phyloP scores from a whole-genome alignment of 2,329 filamentous ascomycete genomes.

The Fusarium torulosum region DNA sequence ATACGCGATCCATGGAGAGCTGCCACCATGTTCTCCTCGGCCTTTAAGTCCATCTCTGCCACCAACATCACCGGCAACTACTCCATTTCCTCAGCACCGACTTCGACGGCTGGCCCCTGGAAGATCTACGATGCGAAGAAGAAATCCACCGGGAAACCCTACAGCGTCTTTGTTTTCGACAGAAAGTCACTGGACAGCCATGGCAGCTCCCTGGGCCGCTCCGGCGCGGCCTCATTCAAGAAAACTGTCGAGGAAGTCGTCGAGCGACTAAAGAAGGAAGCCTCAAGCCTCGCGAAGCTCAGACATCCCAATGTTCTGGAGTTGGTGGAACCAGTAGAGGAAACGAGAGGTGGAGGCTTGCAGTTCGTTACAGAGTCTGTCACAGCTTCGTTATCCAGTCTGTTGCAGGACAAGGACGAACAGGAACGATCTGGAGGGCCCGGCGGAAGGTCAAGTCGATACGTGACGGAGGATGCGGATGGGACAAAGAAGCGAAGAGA shows the following conservation, averaged over 20 bases:
- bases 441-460: slow-evolving; percentile 79
- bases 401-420: slow-evolving; percentile 90
- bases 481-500: slow-evolving; percentile 80
- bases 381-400: slow-evolving; percentile 84
- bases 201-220: slow-evolving; percentile 55
- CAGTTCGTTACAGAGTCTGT: slow-evolving; percentile 97
- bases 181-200: slow-evolving; percentile 82
- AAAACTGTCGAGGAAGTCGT: slow-evolving; percentile 89
- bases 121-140: slow-evolving; percentile 98
- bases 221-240: slow-evolving; percentile 75
- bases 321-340: slow-evolving; percentile 93
- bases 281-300: slow-evolving; percentile 86
- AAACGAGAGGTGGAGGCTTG: slow-evolving; percentile 88
- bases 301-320: slow-evolving; percentile 94
- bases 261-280: slow-evolving; percentile 91
- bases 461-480: slow-evolving; percentile 82
- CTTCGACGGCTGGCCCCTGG: slow-evolving; percentile 91
- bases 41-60: slow-evolving; percentile 91
- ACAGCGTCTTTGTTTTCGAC: slow-evolving; percentile 95
- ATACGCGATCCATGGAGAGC: slow-evolving; percentile 46
- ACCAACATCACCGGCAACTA: slow-evolving; percentile 95
- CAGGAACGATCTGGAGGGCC: slow-evolving; percentile 78
- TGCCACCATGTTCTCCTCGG: slow-evolving; percentile 85
- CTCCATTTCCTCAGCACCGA: slow-evolving; percentile 78
- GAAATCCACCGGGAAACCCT: slow-evolving; percentile 90